Evolutionary conservation across 2,329 filamentous ascomycete genomes (phyloP), one percentile per base, ranked within the genome.

Genomic region (Aspergillus proliferans): DNA sequence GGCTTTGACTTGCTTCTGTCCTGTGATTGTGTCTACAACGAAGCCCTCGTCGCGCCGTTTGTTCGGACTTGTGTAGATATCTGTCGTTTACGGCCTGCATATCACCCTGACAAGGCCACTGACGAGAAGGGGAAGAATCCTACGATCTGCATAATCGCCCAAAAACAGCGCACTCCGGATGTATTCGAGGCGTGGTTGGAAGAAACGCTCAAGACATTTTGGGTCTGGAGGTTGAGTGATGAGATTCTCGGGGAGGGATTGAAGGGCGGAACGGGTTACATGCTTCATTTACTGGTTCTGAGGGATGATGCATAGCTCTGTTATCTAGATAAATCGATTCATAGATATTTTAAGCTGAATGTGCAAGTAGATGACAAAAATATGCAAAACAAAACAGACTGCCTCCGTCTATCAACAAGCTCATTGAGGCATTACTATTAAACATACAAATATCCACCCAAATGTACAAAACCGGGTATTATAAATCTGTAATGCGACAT

Each of bases 11-110:
- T 83, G 12, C 75, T 97, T 9, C 66, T 97, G 33, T 89, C 90
- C 3, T 95, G 89, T 63, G 93, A 98, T 68, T 96, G 91, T 68
- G 86, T 98, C 58, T 98, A 94, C 75, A 98, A 97, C 69, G 88
- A 95, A 56, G 81, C 86, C 2, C 79, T 97, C 3, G 81, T 97
- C 21, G 74, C 80, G 40, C 89, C 91, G 0, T 81, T 97, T 44
- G 87, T 93, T n/a, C 80, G 85, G 59, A 87, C 88, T 0, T 95
- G 88, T 65, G 81, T 76, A 5, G 87, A 94, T 53, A 77, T 84
- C 21, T 95, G 89, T 67, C 72, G 72, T 8, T 68, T 92, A 14
- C 75, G 84, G 30, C 63, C 65, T 12, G 48, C 51, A 0, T 64
- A 60, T 33, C 34, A 52, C 0, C 18, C 49, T 28, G 22, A 54